Base-by-base conservation (phyloP, 2,329 filamentous ascomycete genomes). In the Ophiostoma sp. region DNA sequence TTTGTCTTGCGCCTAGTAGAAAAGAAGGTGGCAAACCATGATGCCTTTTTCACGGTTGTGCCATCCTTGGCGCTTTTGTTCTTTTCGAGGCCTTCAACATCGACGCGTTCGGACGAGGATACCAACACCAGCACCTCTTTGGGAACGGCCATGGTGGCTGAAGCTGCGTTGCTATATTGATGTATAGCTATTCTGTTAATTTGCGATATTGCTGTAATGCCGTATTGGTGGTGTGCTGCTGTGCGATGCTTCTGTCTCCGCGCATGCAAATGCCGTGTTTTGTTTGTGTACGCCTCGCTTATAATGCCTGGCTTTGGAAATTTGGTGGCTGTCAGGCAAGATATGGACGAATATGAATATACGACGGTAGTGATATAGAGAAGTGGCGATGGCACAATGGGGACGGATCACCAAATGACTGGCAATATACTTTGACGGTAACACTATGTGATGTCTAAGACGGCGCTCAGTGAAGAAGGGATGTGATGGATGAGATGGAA, bases 1-100 rank as follows among this genome's bases (percentile, higher is more conserved):
- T 71, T 69, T 44, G 60, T 54, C 41, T 69, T 71, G 31, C 67
- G 67, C 13, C 44, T 31, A 10, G 69, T 68, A 5, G 68, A 66
- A 31, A 71, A 71, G n/a, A 70, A 68, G 1, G 67, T 33, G 8
- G 70, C 41, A 20, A 69, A 7, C 70, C 44, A 60, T 3, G 70
- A 71, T 3, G 62, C 35, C n/a, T 20, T 35, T 11, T 64, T 33
- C 11, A 6, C 3, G 31, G 27, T 64, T 36, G 60, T 57, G 52
- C 52, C 52, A 57, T 57, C 52, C 44, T 48, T 20, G 44, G 44
- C 20, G 52, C 52, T 27, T 62, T 62, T 62, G 27, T 62, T 33
- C 23, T 62, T 33, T 62, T 62, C 15, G 27, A 62, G 11, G 27
- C 27, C 27, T 20, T 62, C 57, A 3, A 13, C 15, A 33, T 35